Percentiles rank a stretch among this genome's conserved stretches.
Evolutionary conservation across 169 alveolate genomes (phyloP).

Genomic region (Nephromyces sp.): DNA sequence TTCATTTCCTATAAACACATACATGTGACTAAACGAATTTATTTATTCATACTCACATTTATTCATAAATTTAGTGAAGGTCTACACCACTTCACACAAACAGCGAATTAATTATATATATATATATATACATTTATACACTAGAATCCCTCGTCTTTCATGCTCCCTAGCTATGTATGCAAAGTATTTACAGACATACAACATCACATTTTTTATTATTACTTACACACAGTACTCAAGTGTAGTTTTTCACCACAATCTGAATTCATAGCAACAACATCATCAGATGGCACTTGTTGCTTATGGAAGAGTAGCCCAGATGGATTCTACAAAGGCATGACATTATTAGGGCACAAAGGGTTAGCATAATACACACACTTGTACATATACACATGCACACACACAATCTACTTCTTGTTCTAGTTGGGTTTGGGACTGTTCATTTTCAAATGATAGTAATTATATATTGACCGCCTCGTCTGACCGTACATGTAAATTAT

Average conservation of each 20-base stretch:
- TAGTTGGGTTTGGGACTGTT: conserved; percentile 29
- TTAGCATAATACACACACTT: neutral
- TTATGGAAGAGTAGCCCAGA: conserved; percentile 4
- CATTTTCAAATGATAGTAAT: conserved; percentile 4
- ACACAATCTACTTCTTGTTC: neutral
- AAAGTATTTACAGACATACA: neutral
- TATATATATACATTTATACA: too few relatives aligned
- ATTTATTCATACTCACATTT: too few relatives aligned
- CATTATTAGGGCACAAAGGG: conserved; percentile 3
- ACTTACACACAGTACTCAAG: neutral
- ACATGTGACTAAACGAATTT: too few relatives aligned
- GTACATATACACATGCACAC: neutral
- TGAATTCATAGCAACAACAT: conserved; percentile 2
- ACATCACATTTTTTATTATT: neutral
- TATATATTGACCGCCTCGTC: conserved; percentile 6
- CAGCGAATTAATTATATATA: too few relatives aligned
- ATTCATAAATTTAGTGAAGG: too few relatives aligned
- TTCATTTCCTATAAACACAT: too few relatives aligned
- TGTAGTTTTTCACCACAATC: neutral
- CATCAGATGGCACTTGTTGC: conserved; percentile 6
- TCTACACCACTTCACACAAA: too few relatives aligned
- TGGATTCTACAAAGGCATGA: neutral
- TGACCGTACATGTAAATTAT: conserved; percentile 11
- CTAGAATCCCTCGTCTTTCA: too few relatives aligned
- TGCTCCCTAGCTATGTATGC: too few relatives aligned